Percentiles rank a stretch among this genome's conserved stretches.
phyloP scores from a whole-genome alignment of 2,329 filamentous ascomycete genomes.

The Acephala macrosclerotiorum region DNA sequence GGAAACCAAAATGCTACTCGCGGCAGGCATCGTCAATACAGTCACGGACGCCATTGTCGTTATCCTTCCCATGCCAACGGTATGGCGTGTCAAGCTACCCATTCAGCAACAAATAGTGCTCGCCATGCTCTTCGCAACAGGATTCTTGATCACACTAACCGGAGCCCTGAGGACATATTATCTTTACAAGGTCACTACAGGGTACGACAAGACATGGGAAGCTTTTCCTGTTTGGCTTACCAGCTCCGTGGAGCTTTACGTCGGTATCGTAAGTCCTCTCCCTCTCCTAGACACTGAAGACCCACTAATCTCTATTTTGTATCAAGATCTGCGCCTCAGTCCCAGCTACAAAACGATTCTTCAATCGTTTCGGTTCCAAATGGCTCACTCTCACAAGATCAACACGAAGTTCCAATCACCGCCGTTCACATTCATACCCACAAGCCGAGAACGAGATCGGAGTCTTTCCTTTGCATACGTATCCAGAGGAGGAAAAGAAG shows the following conservation, averaged over 20 bases:
- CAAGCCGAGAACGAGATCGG: not conserved
- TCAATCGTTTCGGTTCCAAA: slow-evolving; percentile 34
- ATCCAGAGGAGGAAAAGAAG: not conserved
- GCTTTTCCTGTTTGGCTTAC: slow-evolving; percentile 44
- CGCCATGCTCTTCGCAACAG: slow-evolving; percentile 55
- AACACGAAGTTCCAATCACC: not conserved
- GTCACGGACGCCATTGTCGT: slow-evolving; percentile 62
- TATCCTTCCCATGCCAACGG: slow-evolving; percentile 55
- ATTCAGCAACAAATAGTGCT: slow-evolving; percentile 55
- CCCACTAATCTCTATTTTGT: not conserved
- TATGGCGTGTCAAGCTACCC: slow-evolving; percentile 54
- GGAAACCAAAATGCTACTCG: slow-evolving; percentile 58
- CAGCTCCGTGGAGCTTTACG: slow-evolving; percentile 49
- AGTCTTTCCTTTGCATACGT: not conserved
- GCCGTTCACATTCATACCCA: not conserved
- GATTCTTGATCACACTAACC: slow-evolving; percentile 51
- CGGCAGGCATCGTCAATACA: slow-evolving; percentile 65
- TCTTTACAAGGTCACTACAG: slow-evolving; percentile 40
- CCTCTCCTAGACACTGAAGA: not conserved
- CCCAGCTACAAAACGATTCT: slow-evolving; percentile 52
- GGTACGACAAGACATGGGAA: slow-evolving; percentile 47
- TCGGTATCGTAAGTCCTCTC: slow-evolving; percentile 44
- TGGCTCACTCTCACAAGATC: slow-evolving; percentile 3
- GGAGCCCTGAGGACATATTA: slow-evolving; percentile 48
- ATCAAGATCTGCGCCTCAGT: slow-evolving; percentile 28